Percentiles rank a stretch among this genome's conserved stretches.
phyloP scores from a whole-genome alignment of 75 land plant species.

The Sequoiadendron giganteum region DNA sequence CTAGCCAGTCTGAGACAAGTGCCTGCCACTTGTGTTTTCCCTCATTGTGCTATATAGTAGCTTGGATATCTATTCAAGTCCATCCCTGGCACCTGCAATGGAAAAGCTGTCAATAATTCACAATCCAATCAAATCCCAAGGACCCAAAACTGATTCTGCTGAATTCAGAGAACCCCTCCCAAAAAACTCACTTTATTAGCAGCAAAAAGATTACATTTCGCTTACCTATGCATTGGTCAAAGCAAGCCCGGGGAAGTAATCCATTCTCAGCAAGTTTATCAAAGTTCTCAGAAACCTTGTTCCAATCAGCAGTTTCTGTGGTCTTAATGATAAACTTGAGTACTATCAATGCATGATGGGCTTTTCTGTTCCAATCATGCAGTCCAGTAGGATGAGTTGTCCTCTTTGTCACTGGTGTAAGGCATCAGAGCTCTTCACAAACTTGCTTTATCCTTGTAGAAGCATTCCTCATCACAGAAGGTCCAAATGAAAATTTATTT shows the following conservation, averaged over 20 bases:
- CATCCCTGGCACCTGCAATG: constrained; percentile 53
- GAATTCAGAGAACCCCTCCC: neutral
- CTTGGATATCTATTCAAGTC: too few species aligned
- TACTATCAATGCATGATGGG: constrained; percentile 63
- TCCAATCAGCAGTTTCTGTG: constrained; percentile 52
- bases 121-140: neutral
- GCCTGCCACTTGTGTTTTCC: too few species aligned
- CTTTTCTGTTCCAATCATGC: constrained; percentile 53
- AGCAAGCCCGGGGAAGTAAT: constrained; percentile 32
- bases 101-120: constrained; percentile 1
- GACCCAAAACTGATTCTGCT: neutral
- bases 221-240: constrained; percentile 79
- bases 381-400: neutral
- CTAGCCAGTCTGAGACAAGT: too few species aligned
- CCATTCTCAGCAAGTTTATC: constrained; percentile 53
- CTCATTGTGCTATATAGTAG: too few species aligned
- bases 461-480: constrained; percentile 28
- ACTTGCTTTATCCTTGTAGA: constrained; percentile 48
- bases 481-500: constrained; percentile 35
- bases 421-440: constrained; percentile 57
- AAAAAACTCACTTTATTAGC: constrained; percentile 7
- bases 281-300: constrained; percentile 55
- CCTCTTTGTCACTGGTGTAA: constrained; percentile 32
- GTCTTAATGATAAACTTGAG: constrained; percentile 71
- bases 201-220: neutral